Evolutionary conservation across 306 rosid species (phyloP), one percentile per base, ranked within the genome.

Genomic region (Quercus ilex): DNA sequence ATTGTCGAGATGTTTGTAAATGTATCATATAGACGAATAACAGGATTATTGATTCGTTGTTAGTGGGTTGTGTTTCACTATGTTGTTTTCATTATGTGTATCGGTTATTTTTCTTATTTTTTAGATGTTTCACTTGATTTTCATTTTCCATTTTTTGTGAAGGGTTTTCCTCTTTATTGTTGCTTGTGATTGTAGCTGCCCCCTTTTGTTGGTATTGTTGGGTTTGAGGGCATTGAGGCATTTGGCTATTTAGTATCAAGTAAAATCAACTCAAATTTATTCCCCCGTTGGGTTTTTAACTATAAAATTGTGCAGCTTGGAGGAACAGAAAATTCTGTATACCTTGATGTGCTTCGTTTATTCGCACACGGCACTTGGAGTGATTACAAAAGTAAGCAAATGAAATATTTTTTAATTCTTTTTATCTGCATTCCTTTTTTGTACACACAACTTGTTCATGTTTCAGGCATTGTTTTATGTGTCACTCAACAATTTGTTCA

Each of bases 341-440:
- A 93, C 84, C 91, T 92, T 75, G 91, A 95, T 35, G 26, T 91
- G 84, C 94, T 95, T 80, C 91, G 89, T 64, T 83, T 95, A 86
- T 93, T 91, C 88, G 94, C 98, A 14, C 91, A 93, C 74, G 99
- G 98, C 78, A 92, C 92, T 53, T 95, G 97, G 97, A 92, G 88
- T 78, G 99, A 95, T 83, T 95, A 90, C 82, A 95, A 87, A 90
- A 81, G 99, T 95, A 88, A 87, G 94, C 51, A 67, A 11, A 55
- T 20, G 55, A 68, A 67, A 74, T 65, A 41, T 46, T 46, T 4
- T 69, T 68, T 43, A 3, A 6, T 15, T 23, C 60, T 77, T 20
- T 41, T 3, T 25, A 2, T 17, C 12, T 63, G 63, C 18, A 59
- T 58, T 74, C 69, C 33, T 51, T 69, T 33, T 65, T 33, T 15